Evolutionary conservation across 2,329 filamentous ascomycete species (phyloP).

Genomic region (Didymellaceae sp.): DNA sequence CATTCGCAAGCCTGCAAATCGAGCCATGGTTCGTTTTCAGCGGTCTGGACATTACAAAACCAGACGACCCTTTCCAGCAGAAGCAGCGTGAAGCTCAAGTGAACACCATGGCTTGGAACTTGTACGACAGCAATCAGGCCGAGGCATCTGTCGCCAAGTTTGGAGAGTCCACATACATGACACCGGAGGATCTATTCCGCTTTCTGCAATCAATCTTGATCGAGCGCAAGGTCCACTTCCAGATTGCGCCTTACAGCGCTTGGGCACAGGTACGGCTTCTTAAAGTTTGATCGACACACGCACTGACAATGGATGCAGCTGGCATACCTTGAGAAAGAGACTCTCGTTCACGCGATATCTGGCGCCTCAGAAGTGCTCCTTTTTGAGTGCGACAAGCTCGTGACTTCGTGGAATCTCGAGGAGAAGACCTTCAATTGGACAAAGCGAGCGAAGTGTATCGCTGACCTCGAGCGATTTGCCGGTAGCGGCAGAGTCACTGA

Average conservation of each 20-base stretch:
- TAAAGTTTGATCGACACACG: conserved; percentile 1
- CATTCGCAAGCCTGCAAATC: conserved; percentile 73
- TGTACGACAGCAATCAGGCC: conserved; percentile 83
- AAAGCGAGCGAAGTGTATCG: conserved; percentile 72
- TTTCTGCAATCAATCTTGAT: conserved; percentile 77
- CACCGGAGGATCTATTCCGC: conserved; percentile 73
- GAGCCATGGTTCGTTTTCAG: conserved; percentile 91
- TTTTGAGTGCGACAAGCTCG: conserved; percentile 79
- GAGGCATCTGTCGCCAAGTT: conserved; percentile 85
- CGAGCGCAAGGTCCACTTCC: conserved; percentile 72
- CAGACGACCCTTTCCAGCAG: conserved; percentile 64
- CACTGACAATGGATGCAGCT: conserved; percentile 61
- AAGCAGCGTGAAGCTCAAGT: conserved; percentile 69
- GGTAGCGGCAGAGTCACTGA: conserved; percentile 62
- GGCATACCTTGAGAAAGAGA: conserved; percentile 75
- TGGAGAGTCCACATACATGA: conserved; percentile 72
- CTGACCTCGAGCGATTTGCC: conserved; percentile 59
- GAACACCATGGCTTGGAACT: conserved; percentile 81
- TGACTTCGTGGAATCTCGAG: conserved; percentile 74
- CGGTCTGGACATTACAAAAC: conserved; percentile 79
- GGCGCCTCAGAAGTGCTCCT: conserved; percentile 84
- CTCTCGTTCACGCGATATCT: conserved; percentile 73
- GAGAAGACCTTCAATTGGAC: conserved; percentile 68
- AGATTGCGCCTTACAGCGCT: conserved; percentile 86
- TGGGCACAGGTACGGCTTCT: conserved; percentile 72